Percentiles rank a stretch among this genome's conserved stretches.
These are phyloP conservation scores for Diplosphaera chodatii DNA, from an alignment of 139 green algal genomes.

Conservation along the genomic window DNA sequence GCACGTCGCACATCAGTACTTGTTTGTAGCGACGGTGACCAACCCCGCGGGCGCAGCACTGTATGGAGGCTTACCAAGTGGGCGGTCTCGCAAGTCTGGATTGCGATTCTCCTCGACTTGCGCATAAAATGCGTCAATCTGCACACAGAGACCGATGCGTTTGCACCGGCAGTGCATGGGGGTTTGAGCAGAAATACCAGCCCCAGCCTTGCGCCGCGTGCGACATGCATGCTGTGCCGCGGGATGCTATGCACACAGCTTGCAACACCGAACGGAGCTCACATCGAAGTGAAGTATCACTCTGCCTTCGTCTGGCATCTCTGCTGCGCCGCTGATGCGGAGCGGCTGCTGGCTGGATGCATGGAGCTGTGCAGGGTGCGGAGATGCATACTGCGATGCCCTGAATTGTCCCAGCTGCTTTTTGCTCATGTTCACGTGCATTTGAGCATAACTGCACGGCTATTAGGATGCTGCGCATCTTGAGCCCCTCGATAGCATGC, in stretches of 20 bases:
- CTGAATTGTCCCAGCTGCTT: background rate
- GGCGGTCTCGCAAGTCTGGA: constrained; percentile 24
- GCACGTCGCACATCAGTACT: no score
- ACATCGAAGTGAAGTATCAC: constrained; percentile 70
- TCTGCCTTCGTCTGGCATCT: constrained; percentile 20
- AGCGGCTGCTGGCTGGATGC: background rate
- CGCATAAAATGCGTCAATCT: constrained; percentile 58
- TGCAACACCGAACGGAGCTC: background rate
- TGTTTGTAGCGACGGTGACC: no score
- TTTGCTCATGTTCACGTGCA: background rate
- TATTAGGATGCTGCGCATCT: no score
- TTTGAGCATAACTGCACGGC: no score
- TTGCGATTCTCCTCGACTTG: constrained; percentile 70
- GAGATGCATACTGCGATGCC: constrained; percentile 14
- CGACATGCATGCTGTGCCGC: no score
- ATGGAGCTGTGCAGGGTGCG: constrained; percentile 7
- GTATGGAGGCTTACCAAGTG: constrained; percentile 38
- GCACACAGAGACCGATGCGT: background rate
- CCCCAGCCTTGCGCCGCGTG: no score
- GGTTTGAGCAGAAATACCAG: no score
- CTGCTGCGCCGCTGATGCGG: background rate
- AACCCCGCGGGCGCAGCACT: no score
- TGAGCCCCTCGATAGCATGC: no score
- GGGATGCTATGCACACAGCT: no score
- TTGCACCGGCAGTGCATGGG: no score